phyloP scores from a whole-genome alignment of 2,329 filamentous ascomycete genomes.

The Ophiosphaerella herpotricha region DNA sequence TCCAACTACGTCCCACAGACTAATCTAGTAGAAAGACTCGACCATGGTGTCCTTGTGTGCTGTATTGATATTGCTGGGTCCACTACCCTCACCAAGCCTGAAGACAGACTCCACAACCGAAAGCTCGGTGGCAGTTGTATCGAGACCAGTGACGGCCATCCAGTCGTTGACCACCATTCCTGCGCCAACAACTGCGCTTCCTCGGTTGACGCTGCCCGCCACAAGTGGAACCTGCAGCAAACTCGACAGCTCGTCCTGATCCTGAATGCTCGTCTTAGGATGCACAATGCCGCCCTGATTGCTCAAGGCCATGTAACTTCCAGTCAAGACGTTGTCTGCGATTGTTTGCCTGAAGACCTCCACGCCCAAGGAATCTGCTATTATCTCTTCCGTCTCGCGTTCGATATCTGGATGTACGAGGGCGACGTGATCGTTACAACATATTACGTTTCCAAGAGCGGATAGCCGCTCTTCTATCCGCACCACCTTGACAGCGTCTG shows the following conservation, averaged over 20 bases:
- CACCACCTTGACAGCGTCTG: slow-evolving; percentile 90
- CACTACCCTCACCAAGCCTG: slow-evolving; percentile 83
- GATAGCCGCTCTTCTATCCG: slow-evolving; percentile 96
- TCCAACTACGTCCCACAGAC: slow-evolving; percentile 1
- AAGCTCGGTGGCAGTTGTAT: slow-evolving; percentile 96
- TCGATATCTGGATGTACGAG: slow-evolving; percentile 95
- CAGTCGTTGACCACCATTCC: slow-evolving; percentile 98
- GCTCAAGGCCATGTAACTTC: slow-evolving; percentile 93
- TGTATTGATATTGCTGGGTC: slow-evolving; percentile 76
- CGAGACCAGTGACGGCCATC: slow-evolving; percentile 87
- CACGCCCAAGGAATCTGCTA: slow-evolving; percentile 88
- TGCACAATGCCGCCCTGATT: slow-evolving; percentile 98
- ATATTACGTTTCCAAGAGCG: slow-evolving; percentile 95
- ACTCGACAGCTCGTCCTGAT: slow-evolving; percentile 95
- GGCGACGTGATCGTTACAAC: slow-evolving; percentile 94
- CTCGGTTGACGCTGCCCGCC: slow-evolving; percentile 90
- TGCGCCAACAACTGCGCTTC: slow-evolving; percentile 91
- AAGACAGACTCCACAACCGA: slow-evolving; percentile 97
- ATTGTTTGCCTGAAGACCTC: slow-evolving; percentile 94
- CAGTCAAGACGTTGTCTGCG: slow-evolving; percentile 94
- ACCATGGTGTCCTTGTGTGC: slow-evolving; percentile 97
- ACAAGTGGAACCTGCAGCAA: slow-evolving; percentile 95
- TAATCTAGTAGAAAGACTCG: slow-evolving; percentile 89
- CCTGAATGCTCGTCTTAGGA: slow-evolving; percentile 94
- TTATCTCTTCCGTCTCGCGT: slow-evolving; percentile 97